A percentile compares a stretch with the other conserved stretches of the same genome.
These are phyloP conservation scores for Lagenidium giganteum DNA, from an alignment of 352 stramenopile genomes.

Conservation along the genomic window DNA sequence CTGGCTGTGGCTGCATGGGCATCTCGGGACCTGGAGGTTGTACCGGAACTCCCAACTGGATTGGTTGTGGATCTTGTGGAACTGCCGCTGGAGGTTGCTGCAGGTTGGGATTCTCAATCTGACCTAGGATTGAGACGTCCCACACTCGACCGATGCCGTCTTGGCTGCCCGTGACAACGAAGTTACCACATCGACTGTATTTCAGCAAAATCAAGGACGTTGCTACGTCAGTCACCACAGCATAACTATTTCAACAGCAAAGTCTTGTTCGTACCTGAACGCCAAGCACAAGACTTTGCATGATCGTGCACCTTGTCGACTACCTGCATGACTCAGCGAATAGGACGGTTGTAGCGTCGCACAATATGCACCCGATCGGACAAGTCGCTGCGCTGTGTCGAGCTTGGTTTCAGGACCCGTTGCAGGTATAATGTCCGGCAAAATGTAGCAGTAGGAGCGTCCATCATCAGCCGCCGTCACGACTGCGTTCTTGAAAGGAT, in stretches of 20 bases:
- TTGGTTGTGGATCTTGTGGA: background rate
- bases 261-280: constrained; percentile 26
- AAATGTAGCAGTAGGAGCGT: constrained; percentile 78
- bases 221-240: background rate
- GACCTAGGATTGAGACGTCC: constrained; percentile 68
- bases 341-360: constrained; percentile 65
- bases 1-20: background rate
- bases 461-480: constrained; percentile 87
- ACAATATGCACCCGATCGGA: constrained; percentile 40
- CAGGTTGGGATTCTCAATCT: constrained; percentile 6
- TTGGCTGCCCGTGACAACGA: constrained; percentile 90
- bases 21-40: no score
- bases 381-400: constrained; percentile 63
- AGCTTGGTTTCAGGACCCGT: constrained; percentile 44
- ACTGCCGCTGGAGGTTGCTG: no score
- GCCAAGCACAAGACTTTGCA: constrained; percentile 73
- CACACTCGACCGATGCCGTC: constrained; percentile 92
- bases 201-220: background rate
- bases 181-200: constrained; percentile 81
- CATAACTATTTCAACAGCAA: background rate
- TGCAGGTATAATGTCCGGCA: constrained; percentile 46
- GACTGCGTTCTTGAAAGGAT: constrained; percentile 69
- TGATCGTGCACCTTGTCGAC: constrained; percentile 42
- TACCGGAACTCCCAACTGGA: no score
- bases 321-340: constrained; percentile 44